Base-by-base conservation (phyloP, 495 filamentous ascomycete genomes). In the Hyaloscypha bicolor region DNA sequence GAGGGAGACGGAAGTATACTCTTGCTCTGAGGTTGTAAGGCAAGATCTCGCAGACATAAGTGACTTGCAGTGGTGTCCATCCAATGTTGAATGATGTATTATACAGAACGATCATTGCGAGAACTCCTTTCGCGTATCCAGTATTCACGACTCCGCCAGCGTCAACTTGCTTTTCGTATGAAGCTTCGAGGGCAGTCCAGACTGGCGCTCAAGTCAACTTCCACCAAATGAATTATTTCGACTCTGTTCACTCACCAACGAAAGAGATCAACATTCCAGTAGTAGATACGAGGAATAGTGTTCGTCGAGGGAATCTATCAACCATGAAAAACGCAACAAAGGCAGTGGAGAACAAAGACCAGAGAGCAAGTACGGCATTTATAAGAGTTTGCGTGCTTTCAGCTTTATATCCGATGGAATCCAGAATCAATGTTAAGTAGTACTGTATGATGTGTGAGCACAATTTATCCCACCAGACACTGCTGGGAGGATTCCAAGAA, bases 1-100 rank as follows among this genome's bases (percentile, higher is more conserved):
- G 2, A 37, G 3, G 3, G 35, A 87, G 79, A 65, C 82, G 84
- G 60, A 84, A 86, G 68, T 86, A 83, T 77, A 80, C 86, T 75
- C 88, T 89, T 25, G 82, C 86, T 21, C 86, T 81, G 37, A 77
- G 80, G 63, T 86, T 81, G 64, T 78, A 85, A 11, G 79, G 72
- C 14, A 92, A 76, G 58, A 80, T 83, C 75, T 91, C 90, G 31
- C 87, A 82, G 30, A 86, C 85, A 60, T 88, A 87, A 52, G 86
- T 35, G 64, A 81, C 82, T 32, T 86, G 81, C 30, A 89, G 78
- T 11, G 86, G 85, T 19, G 86, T 88, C 76, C 84, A 88, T n/a
- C 82, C 86, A 66, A 87, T 81, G 21, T 80, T 84, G 72, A 86
- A 88, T 69, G 86, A 74, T 87, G 88, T 25, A 8, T 88, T 71